Conservation (phyloP, 352 stramenopile species). For the Globisporangium spiculum region DNA sequence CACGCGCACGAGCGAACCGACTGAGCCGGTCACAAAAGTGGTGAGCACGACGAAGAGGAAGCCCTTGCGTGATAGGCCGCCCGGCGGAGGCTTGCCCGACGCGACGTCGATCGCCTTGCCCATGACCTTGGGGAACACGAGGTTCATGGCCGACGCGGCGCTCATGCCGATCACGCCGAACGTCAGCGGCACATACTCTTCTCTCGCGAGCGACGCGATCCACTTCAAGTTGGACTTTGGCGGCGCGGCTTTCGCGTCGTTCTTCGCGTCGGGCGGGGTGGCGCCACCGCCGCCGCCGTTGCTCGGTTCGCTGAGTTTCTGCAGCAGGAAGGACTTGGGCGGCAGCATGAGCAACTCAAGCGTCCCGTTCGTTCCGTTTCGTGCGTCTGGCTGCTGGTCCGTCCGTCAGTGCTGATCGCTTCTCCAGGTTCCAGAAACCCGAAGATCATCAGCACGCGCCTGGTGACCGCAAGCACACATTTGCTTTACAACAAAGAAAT, state of each 20-base stretch:
- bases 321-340: conserved; percentile 67
- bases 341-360: conserved; percentile 36
- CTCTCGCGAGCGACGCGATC: conserved; percentile 63
- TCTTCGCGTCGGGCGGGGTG: not conserved
- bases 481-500: not conserved
- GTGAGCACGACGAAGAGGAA: conserved; percentile 85
- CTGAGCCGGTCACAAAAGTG: conserved; percentile 80
- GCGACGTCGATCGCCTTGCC: conserved; percentile 86
- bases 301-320: conserved; percentile 50
- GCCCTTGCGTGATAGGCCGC: conserved; percentile 72
- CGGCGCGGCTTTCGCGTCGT: conserved; percentile 4
- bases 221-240: conserved; percentile 51
- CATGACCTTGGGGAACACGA: conserved; percentile 88
- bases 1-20: conserved; percentile 85
- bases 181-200: conserved; percentile 66
- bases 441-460: not conserved
- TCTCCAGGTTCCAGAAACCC: conserved; percentile 12
- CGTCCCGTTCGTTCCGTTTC: not conserved
- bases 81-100: conserved; percentile 68
- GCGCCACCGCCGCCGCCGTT: conserved; percentile 17
- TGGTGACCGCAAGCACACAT: not conserved
- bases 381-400: not conserved
- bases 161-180: conserved; percentile 78
- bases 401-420: conserved; percentile 1
- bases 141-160: conserved; percentile 84